Percentiles rank a stretch among this genome's conserved stretches.
Evolutionary conservation across 208 protist genomes (phyloP).

Genomic region (Leishmania martiniquensis): DNA sequence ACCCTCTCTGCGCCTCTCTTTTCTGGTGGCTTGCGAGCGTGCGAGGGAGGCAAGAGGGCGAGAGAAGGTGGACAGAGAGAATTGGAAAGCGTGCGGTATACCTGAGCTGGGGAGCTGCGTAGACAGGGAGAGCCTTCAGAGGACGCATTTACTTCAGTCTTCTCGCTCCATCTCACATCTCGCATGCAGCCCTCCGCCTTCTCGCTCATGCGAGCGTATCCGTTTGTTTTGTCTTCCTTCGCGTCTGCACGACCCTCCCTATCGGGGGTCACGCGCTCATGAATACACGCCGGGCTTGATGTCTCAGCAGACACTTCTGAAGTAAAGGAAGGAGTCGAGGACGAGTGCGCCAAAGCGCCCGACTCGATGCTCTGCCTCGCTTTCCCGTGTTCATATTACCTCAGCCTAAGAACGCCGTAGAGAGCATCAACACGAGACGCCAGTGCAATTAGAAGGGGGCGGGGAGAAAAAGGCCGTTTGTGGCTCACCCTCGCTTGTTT

Average conservation of each 20-base stretch:
- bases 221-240: not conserved
- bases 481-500: not conserved
- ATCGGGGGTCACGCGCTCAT: not conserved
- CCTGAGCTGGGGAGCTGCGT: too few species aligned
- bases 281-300: not conserved
- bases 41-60: too few species aligned
- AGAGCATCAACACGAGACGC: not conserved
- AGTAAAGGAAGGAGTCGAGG: not conserved
- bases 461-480: not conserved
- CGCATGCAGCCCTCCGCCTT: not conserved
- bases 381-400: not conserved
- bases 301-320: not conserved
- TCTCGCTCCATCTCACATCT: not conserved
- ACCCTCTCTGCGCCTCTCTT: too few species aligned
- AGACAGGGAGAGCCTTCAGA: too few species aligned
- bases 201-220: not conserved
- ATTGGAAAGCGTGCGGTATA: too few species aligned
- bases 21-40: too few species aligned
- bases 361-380: not conserved
- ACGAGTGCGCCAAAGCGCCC: not conserved
- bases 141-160: not conserved
- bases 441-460: not conserved
- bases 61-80: too few species aligned
- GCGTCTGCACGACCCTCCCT: not conserved
- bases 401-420: not conserved